Conservation (phyloP, 768 basidiomycete species). For the Botryobasidium botryosum region DNA sequence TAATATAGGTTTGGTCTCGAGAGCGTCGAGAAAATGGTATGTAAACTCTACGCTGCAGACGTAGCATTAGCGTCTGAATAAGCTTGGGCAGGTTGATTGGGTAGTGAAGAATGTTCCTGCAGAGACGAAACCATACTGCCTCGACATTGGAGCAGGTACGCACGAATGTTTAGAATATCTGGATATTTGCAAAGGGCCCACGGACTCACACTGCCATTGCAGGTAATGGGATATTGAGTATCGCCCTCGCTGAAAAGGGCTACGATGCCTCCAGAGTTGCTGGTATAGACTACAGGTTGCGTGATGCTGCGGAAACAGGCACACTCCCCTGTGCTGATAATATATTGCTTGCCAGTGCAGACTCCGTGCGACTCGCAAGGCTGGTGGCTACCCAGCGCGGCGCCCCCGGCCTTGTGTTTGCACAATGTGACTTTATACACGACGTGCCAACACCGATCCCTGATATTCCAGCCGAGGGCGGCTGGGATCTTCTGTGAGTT, state of each 20-base stretch:
- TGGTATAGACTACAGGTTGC: constrained; percentile 58
- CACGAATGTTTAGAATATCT: no score
- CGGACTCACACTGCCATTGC: background rate
- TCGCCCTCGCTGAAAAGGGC: constrained; percentile 50
- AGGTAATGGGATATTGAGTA: constrained; percentile 63
- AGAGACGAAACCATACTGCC: constrained; percentile 29
- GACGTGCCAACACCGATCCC: constrained; percentile 25
- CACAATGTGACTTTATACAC: constrained; percentile 45
- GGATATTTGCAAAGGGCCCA: background rate
- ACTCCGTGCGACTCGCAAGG: constrained; percentile 45
- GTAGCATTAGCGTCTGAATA: constrained; percentile 15
- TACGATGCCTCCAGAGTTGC: constrained; percentile 35
- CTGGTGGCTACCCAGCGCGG: constrained; percentile 35
- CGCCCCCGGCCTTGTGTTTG: constrained; percentile 32
- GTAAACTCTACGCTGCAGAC: background rate
- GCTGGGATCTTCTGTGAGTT: constrained; percentile 45
- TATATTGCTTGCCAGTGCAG: no score
- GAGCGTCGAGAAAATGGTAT: constrained; percentile 53
- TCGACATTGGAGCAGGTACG: constrained; percentile 48
- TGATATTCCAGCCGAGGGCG: constrained; percentile 9
- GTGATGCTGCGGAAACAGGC: no score
- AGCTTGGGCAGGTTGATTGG: constrained; percentile 31
- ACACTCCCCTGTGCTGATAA: no score
- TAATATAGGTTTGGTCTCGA: constrained; percentile 58
- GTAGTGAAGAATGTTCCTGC: constrained; percentile 36